These are phyloP conservation scores for Aspergillus felis DNA, from an alignment of 2,329 filamentous ascomycete species.

Conservation along the genomic window DNA sequence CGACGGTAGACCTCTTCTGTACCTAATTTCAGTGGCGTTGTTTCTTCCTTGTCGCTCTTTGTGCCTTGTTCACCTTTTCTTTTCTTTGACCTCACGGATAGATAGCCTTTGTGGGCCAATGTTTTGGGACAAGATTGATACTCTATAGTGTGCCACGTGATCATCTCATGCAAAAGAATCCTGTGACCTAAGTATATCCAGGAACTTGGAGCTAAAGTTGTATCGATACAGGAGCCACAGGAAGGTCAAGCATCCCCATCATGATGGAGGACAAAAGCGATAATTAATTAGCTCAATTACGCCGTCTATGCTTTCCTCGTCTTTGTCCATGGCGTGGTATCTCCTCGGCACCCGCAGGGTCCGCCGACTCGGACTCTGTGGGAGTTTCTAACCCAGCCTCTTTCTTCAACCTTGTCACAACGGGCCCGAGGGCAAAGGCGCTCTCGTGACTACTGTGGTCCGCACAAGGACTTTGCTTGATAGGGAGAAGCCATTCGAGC, in stretches of 20 bases:
- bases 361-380: constrained; percentile 1
- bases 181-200: background rate
- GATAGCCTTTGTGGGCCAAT: background rate
- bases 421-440: constrained; percentile 64
- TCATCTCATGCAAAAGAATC: background rate
- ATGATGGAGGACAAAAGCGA: background rate
- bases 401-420: constrained; percentile 55
- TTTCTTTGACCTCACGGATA: background rate
- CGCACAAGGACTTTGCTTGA: constrained; percentile 69
- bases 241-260: background rate
- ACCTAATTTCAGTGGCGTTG: background rate
- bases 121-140: background rate
- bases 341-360: constrained; percentile 1
- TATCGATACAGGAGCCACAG: background rate
- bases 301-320: constrained; percentile 9
- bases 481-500: constrained; percentile 76
- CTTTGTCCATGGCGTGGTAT: constrained; percentile 12
- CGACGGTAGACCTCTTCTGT: background rate
- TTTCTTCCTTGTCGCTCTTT: background rate
- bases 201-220: background rate
- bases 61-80: background rate
- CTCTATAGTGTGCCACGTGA: background rate
- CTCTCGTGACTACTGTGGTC: constrained; percentile 63
- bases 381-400: constrained; percentile 36
- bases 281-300: background rate